Base-by-base conservation (phyloP, 257 asterid genomes). In the Coffea canephora region DNA sequence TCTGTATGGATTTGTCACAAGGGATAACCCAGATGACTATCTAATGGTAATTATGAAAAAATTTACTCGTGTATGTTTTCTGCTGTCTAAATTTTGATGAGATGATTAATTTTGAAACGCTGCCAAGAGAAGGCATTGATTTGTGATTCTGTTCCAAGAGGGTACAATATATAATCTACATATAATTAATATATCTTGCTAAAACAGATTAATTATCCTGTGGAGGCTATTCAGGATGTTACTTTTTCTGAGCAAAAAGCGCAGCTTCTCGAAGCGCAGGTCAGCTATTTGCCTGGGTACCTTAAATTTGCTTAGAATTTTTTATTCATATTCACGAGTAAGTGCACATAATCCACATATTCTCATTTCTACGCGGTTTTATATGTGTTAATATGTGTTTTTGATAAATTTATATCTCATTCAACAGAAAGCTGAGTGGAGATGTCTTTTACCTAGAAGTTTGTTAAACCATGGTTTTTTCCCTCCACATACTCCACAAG, bases 211-310 rank as follows among this genome's bases (percentile, higher is more conserved):
- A 91, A 96, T 88, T 96, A 94, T 82, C 98, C 98, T 0, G 69
- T 81, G 79, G 97, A 92, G 81, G 99, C 98, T 77, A 84, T 93
- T 81, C 86, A 87, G 23, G 87, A 87, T 50, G 73, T 84, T 80
- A 87, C 95, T 77, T 95, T 88, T 71, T 82, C 96, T 1, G 99
- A 90, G 75, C 78, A 93, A 83, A 95, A 92, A 85, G 74, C 87
- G 81, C 98, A 91, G 92, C 97, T 95, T 81, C 97, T 95, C 77
- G 95, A 92, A 89, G 97, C 88, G 78, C 99, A 95, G 97, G 99
- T 92, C 74, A 80, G 78, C 80, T 49, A 70, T 18, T 46, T 71
- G 49, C 46, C 69, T 0, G 25, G n/a, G 43, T 25, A 43, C 45
- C 23, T 27, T 8, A 57, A 23, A 21, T 36, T 25, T 16, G 49